phyloP scores from a whole-genome alignment of 2,329 filamentous ascomycete genomes.

The Aspergillus quadricinctus region DNA sequence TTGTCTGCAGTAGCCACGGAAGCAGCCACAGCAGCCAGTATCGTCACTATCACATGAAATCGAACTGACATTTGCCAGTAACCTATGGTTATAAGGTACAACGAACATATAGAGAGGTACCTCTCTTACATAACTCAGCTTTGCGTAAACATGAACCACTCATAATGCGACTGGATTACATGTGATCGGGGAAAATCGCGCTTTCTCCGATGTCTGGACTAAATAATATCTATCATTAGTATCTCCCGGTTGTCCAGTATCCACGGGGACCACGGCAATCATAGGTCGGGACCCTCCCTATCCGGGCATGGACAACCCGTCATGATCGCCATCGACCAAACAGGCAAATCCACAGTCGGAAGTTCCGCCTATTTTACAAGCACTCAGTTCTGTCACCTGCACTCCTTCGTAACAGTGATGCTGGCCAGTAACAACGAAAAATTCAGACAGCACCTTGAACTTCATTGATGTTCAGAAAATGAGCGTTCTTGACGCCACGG shows the following conservation, averaged over 20 bases:
- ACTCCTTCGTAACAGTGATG: conserved; percentile 7
- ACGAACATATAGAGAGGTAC: too few species aligned
- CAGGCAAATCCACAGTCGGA: conserved; percentile 1
- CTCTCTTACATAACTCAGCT: background rate
- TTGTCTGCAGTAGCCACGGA: background rate
- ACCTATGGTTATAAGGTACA: background rate
- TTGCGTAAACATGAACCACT: background rate
- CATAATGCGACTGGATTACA: background rate
- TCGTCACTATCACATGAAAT: background rate
- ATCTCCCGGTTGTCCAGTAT: background rate
- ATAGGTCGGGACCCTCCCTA: background rate
- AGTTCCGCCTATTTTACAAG: background rate
- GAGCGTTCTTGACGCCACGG: conserved; percentile 9
- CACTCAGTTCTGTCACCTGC: background rate
- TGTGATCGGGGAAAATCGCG: conserved; percentile 11
- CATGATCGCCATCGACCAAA: background rate
- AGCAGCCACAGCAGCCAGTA: background rate
- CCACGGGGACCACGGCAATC: background rate
- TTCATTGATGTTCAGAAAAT: background rate
- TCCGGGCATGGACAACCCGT: background rate
- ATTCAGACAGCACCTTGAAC: conserved; percentile 7
- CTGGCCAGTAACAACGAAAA: background rate
- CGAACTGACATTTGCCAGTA: background rate
- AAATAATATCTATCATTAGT: background rate
- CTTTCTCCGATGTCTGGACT: conserved; percentile 1